Conservation (phyloP, 2,329 filamentous ascomycete species). For the Aspergillus amoenus region DNA sequence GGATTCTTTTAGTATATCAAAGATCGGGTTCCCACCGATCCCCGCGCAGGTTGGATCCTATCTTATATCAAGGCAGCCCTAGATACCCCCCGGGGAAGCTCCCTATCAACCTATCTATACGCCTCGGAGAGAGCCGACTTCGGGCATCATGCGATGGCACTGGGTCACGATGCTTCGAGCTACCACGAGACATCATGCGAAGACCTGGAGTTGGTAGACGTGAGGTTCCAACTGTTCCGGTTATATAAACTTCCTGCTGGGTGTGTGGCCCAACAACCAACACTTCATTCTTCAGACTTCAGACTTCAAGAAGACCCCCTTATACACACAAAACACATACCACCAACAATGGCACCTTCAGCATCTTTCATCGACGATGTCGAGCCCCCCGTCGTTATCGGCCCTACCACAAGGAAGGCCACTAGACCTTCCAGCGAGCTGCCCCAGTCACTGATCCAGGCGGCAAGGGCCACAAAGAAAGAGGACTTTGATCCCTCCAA, state of each 20-base stretch:
- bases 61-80: background rate
- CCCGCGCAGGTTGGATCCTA: background rate
- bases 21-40: background rate
- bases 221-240: background rate
- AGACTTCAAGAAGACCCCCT: background rate
- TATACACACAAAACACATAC: background rate
- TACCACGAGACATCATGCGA: background rate
- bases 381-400: slow-evolving; percentile 4
- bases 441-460: slow-evolving; percentile 4
- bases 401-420: slow-evolving; percentile 3
- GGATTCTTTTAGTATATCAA: background rate
- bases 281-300: background rate
- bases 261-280: background rate
- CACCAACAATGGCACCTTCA: slow-evolving; percentile 1
- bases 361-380: background rate
- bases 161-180: no score
- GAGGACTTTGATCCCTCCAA: slow-evolving; percentile 50
- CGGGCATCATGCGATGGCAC: background rate
- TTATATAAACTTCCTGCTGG: background rate
- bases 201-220: background rate
- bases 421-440: slow-evolving; percentile 12
- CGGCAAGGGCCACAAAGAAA: slow-evolving; percentile 9
- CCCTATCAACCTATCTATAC: no score
- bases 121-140: background rate
- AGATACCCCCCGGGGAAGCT: no score